Conservation (phyloP, 1,284 basidiomycete species). For the Rhodofomes roseus region DNA sequence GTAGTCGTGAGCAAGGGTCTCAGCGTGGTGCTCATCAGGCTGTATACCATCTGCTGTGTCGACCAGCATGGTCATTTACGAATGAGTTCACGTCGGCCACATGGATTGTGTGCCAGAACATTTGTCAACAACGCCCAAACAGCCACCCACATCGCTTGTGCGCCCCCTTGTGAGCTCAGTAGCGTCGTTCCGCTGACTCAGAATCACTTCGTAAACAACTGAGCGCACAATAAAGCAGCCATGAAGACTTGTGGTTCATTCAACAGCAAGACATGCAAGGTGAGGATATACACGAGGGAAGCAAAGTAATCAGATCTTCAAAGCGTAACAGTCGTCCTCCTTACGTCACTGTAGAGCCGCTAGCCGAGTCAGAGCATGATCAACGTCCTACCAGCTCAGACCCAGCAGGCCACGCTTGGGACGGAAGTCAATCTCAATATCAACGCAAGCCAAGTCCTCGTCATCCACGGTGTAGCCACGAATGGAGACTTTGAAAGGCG, state of each 20-base stretch:
- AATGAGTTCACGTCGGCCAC: too few relatives aligned
- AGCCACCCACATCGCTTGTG: background rate
- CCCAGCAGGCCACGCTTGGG: slow-evolving; percentile 9
- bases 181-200: too few relatives aligned
- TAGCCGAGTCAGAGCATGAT: background rate
- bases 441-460: slow-evolving; percentile 76
- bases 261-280: background rate
- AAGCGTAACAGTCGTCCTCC: background rate
- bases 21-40: background rate
- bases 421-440: slow-evolving; percentile 74
- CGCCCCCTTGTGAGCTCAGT: too few relatives aligned
- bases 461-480: slow-evolving; percentile 76
- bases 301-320: background rate
- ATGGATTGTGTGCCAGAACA: too few relatives aligned
- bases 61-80: too few relatives aligned
- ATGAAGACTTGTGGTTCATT: background rate
- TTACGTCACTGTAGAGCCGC: background rate
- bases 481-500: slow-evolving; percentile 81
- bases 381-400: slow-evolving; percentile 1
- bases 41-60: background rate
- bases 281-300: background rate
- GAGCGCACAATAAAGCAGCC: too few relatives aligned
- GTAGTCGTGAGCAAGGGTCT: background rate
- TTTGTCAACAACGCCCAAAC: too few relatives aligned
- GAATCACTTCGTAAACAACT: too few relatives aligned